A percentile compares a stretch with the other conserved stretches of the same genome.
These are phyloP conservation scores for Fagopyrum homotropicum DNA, from an alignment of 148 eudicot genomes.

Conservation along the genomic window DNA sequence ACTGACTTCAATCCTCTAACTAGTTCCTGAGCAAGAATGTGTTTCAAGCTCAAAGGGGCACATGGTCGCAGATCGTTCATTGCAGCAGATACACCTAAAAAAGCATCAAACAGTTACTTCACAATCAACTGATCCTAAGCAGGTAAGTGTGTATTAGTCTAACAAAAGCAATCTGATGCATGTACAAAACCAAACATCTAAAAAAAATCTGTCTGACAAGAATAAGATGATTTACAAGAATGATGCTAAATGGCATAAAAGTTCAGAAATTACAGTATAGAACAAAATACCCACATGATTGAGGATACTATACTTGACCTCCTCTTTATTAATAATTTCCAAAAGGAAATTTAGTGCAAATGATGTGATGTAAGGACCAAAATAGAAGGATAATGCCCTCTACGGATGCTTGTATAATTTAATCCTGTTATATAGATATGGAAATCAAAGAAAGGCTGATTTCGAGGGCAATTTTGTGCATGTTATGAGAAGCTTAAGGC, in stretches of 20 bases:
- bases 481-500: no score
- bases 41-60: conserved; percentile 88
- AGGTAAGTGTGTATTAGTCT: not conserved
- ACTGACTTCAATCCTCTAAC: conserved; percentile 76
- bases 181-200: not conserved
- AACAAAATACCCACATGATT: no score
- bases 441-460: no score
- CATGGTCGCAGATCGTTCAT: conserved; percentile 98
- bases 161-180: no score
- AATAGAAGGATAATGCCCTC: no score
- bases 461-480: no score
- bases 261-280: not conserved
- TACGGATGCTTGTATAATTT: no score
- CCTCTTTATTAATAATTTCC: no score
- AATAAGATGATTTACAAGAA: not conserved
- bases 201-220: not conserved
- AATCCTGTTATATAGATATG: no score
- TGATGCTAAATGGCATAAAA: not conserved
- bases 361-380: no score
- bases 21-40: conserved; percentile 85
- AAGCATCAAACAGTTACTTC: conserved; percentile 4
- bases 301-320: no score
- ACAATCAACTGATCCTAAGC: not conserved
- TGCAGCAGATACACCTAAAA: conserved; percentile 83
- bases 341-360: no score